Evolutionary conservation across 805 yeast species (phyloP), one percentile per base, ranked within the genome.

Genomic region (Saccharomycopsis synnaedendra): DNA sequence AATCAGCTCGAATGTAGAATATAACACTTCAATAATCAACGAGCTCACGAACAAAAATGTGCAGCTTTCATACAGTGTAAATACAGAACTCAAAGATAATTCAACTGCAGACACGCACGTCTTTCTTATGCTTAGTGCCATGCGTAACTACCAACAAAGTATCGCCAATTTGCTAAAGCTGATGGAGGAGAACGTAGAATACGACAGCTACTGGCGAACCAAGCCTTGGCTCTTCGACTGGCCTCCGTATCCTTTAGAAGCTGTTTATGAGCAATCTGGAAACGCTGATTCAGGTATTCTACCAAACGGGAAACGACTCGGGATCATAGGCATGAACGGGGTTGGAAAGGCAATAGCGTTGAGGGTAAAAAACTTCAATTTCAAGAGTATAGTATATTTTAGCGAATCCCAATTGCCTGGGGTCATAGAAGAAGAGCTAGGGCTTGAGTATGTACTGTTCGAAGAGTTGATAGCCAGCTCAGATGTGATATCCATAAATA

Each of bases 51-150:
- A 2, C 5, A 47, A 34, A 33, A 38, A 45, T n/a, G 40, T 49
- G 5, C 53, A 49, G 29, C 33, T 49, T 10, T 49, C 53, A 8
- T 39, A 39, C 39, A 32, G 35, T 10, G 10, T 40, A 6, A 38
- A 41, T 28, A 39, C 32, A 29, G 53, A 49, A 32, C 33, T 49
- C 5, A 46, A 40, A 19, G 53, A 49, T 5, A 49, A 49, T 32
- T 37, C 50, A 4, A 49, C 53, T 4, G 53, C 53, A 4, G 53
- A 49, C 32, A 49, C 53, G 10, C 50, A 46, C 32, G 39, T 46
- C 10, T 49, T 41, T 36, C 37, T 46, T 6, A 49, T 49, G 47
- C 8, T 49, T 10, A 42, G 46, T 36, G 46, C 50, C 6, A 42
- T 49, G 47, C 11, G 53, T 27, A 49, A 46, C 28, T 49, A 39